Evolutionary conservation across 176 grass and related monocot genomes (phyloP), one percentile per base, ranked within the genome.

Genomic region (bread wheat (Triticum aestivum)): DNA sequence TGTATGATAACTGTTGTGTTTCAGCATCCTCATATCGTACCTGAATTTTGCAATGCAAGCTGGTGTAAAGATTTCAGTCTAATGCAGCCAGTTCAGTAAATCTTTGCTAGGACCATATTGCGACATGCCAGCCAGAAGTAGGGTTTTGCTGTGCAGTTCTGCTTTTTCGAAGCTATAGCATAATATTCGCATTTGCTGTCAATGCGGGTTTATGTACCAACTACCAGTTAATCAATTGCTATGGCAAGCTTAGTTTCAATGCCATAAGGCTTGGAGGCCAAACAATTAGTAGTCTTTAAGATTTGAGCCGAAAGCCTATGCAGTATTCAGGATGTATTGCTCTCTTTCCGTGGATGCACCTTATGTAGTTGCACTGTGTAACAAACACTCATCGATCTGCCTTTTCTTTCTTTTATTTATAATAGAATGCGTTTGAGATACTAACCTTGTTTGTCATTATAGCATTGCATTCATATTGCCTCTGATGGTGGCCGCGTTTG

Each of bases 401-500:
- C 8, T 85, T 15, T 81, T 14, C 77, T 80, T 30, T 77, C 49
- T 81, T 81, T 23, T 41, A 80, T 51, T 29, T 17, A 37, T 37
- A 37, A 37, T 37, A 14, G 30, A 83, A 80, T 75, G 64, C 45
- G 34, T 59, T 80, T 27, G 68, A 69, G 20, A 11, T 80, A 84
- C 85, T 91, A 75, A 91, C 44, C 21, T 63, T 87, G 67, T 65
- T 14, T 65, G 10, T 54, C 56, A 78, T 75, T 69, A 11, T 79
- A 98, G 96, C 90, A 86, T 61, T 98, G 96, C 79, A 86, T 98
- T 82, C 92, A 98, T 73, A 88, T 98, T 77, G 96, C 96, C 11
- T 91, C 96, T 63, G 96, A 98, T 91, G 96, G 96, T 39, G 96
- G 96, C 44, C 96, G 93, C 84, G 96, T 98, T 84, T 98, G 96